Base-by-base conservation (phyloP, 345 rosid species). In the Reutealis trisperma region DNA sequence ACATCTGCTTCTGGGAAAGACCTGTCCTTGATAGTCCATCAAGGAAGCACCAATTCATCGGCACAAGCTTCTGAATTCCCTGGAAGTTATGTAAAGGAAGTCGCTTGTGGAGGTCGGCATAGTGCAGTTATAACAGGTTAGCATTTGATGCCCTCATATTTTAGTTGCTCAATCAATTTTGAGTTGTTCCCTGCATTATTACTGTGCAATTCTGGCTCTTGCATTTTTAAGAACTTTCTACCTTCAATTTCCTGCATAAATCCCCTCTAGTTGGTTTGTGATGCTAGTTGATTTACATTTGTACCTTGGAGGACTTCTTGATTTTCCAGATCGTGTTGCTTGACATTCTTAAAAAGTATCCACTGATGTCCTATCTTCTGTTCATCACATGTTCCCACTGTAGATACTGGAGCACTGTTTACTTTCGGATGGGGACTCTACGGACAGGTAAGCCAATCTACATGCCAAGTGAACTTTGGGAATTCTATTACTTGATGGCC, bases 401-500 rank as follows among this genome's bases (percentile, higher is more conserved):
- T 82, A 94, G 97, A 94, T 88, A 61, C 90, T 52, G 97, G 97
- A 75, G 88, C 75, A 58, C 55, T 94, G 69, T 86, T 92, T 49
- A 88, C 94, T 58, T 94, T 94, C 85, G 97, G 97, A 57, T 94
- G 97, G 98, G 97, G 97, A 57, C 90, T 91, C 4, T 86, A 94
- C 77, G 98, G 97, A 21, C 97, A 94, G 93, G 98, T 94, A 57
- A 82, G 80, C 69, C 69, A 62, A 66, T 30, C 24, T 45, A 10
- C 55, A 47, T 24, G 14, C 27, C 27, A 21, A 45, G 21, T 32
- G 67, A 63, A 32, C 11, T 63, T 32, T 19, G 9, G 24, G 47
- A 51, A 18, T n/a, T 67, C 55, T 24, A 24, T 47, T 8, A 4
- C 21, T 6, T 24, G 57, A 8, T 7, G 27, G 5, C 27, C 0